Base-by-base conservation (phyloP, 2,329 filamentous ascomycete genomes). In the Penicillium sp. region DNA sequence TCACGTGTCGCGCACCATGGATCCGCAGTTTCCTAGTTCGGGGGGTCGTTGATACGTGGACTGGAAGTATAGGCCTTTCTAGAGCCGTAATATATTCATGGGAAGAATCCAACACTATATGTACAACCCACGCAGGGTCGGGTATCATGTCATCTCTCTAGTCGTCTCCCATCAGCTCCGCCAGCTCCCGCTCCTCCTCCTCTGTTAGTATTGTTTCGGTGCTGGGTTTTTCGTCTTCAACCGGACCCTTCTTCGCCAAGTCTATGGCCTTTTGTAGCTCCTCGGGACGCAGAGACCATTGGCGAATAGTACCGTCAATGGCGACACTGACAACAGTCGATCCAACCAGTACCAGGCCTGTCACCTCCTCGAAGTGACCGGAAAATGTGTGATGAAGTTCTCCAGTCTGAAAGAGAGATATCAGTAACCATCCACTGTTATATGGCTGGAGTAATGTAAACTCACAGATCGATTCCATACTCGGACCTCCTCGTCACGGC, bases 341-440 rank as follows among this genome's bases (percentile, higher is more conserved):
- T 2, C 64, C 69, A 14, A 89, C 62, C 34, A 94, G 61, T 2
- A 84, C 73, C 29, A 97, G 67, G 23, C 84, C 87, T 1, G 88
- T 96, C 10, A 98, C 84, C 65, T 97, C 93, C 59, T 98, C 89
- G 59, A 81, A 97, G 68, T 98, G 93, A 0, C 93, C 93, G 25
- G 80, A 77, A 45, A 91, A 82, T 6, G 78, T 77, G 62, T 86
- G 86, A 58, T 84, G 78, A 20, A 94, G 71, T 60, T 84, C 81
- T 4, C 87, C 87, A 7, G 80, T 83, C 45, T 80, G 60, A 32
- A n/a, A n/a, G n/a, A n/a, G n/a, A n/a, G n/a, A n/a, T n/a, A 20
- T 26, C 23, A 4, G 40, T 77, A 70, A 59, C 53, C 10, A 41
- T 39, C 16, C 10, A 29, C 7, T 13, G 25, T n/a, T 27, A 9